Percentiles rank a stretch among this genome's conserved stretches.
These are phyloP conservation scores for Calendula officinalis DNA, from an alignment of 129 eudicot species.

Conservation along the genomic window DNA sequence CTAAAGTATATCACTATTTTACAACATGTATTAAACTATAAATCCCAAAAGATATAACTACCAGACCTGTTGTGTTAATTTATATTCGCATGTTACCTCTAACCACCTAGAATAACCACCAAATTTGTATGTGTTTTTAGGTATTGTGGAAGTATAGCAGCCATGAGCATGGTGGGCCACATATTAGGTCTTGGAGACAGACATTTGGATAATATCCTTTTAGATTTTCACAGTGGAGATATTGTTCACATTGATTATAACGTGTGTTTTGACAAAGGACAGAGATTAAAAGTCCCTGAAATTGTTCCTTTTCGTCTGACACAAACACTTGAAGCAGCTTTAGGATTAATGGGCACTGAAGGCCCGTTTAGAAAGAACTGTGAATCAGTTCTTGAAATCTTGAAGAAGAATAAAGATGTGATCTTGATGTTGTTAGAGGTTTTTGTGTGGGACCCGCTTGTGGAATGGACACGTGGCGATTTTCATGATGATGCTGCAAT, in stretches of 20 bases:
- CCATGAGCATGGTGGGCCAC: constrained; percentile 99
- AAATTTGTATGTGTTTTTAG: constrained; percentile 43
- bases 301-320: constrained; percentile 98
- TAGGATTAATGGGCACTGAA: constrained; percentile 91
- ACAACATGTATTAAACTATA: too few species aligned
- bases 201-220: constrained; percentile 91
- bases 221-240: constrained; percentile 88
- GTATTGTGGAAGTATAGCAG: constrained; percentile 89
- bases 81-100: constrained; percentile 16
- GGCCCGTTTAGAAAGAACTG: constrained; percentile 84
- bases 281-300: constrained; percentile 93
- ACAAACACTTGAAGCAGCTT: constrained; percentile 90
- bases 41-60: neutral
- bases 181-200: constrained; percentile 95
- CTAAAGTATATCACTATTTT: too few species aligned
- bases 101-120: constrained; percentile 3
- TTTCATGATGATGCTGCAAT: constrained; percentile 98
- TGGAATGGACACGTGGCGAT: constrained; percentile 99
- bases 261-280: constrained; percentile 98
- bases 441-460: constrained; percentile 99
- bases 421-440: constrained; percentile 87
- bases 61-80: constrained; percentile 7
- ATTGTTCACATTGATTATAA: constrained; percentile 97
- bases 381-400: constrained; percentile 82
- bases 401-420: constrained; percentile 89